Conservation (phyloP, 352 stramenopile species). For the Phytophthora europaea region DNA sequence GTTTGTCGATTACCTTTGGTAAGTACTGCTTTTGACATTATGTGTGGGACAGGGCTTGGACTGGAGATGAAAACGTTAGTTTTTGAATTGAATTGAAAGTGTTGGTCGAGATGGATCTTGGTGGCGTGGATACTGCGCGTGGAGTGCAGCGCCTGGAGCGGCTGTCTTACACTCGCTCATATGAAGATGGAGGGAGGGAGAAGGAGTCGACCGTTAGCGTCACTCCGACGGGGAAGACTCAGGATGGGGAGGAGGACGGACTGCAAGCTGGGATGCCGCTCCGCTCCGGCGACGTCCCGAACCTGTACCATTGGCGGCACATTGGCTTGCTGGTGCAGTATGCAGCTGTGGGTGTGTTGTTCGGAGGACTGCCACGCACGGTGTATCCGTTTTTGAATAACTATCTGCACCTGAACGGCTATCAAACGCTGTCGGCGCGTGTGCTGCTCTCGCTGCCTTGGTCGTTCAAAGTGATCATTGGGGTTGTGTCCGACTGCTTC, state of each 20-base stretch:
- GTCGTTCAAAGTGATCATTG: conserved; percentile 77
- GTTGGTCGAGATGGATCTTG: conserved; percentile 24
- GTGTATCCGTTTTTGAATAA: conserved; percentile 83
- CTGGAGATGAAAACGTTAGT: background rate
- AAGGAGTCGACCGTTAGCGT: conserved; percentile 6
- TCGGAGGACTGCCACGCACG: conserved; percentile 62
- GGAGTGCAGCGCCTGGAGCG: conserved; percentile 30
- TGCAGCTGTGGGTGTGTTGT: conserved; percentile 68
- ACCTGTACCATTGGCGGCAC: conserved; percentile 63
- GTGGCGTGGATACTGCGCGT: conserved; percentile 20
- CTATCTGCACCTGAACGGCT: conserved; percentile 77
- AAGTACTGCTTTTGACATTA: background rate
- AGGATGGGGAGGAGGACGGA: conserved; percentile 8
- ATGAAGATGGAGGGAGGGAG: conserved; percentile 14
- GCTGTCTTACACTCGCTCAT: conserved; percentile 31
- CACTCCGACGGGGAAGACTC: conserved; percentile 20
- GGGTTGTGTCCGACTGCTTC: conserved; percentile 71
- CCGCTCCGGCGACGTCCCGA: conserved; percentile 54
- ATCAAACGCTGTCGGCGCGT: conserved; percentile 69
- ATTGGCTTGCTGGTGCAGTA: conserved; percentile 80
- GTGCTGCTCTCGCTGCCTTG: conserved; percentile 68
- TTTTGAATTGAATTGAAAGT: background rate
- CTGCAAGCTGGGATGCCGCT: conserved; percentile 35
- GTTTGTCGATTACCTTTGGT: background rate
- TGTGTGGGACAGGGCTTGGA: background rate